phyloP scores from a whole-genome alignment of 1,139 yeast species.

The Yamadazyma membranifaciens region DNA sequence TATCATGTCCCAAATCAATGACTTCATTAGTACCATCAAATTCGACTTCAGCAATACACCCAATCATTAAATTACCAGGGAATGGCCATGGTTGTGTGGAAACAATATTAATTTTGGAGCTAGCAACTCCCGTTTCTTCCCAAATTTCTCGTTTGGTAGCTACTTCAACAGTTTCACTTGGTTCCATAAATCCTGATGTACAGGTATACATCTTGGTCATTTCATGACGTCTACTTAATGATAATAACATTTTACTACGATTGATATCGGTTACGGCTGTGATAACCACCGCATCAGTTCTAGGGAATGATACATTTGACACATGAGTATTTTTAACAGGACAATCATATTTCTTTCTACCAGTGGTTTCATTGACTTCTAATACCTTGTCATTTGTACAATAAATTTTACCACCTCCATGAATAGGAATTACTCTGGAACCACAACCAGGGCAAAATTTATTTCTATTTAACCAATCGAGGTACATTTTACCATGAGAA shows the following conservation, averaged over 20 bases:
- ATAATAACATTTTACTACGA: slow-evolving; percentile 65
- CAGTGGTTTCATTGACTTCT: slow-evolving; percentile 11
- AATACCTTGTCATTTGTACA: slow-evolving; percentile 45
- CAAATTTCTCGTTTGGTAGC: slow-evolving; percentile 88
- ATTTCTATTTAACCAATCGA: slow-evolving; percentile 81
- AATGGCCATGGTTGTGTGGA: slow-evolving; percentile 95
- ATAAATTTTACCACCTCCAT: slow-evolving; percentile 77
- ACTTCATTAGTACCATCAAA: slow-evolving; percentile 57
- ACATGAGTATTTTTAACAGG: slow-evolving; percentile 56
- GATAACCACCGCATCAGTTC: slow-evolving; percentile 87
- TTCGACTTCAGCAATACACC: slow-evolving; percentile 77
- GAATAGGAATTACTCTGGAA: slow-evolving; percentile 59
- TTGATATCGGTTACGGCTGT: slow-evolving; percentile 69
- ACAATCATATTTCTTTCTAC: slow-evolving; percentile 36
- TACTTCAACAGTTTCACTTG: slow-evolving; percentile 86
- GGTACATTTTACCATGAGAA: slow-evolving; percentile 79
- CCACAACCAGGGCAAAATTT: slow-evolving; percentile 92
- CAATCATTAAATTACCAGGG: slow-evolving; percentile 91
- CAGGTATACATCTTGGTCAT: slow-evolving; percentile 67
- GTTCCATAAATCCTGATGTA: slow-evolving; percentile 95
- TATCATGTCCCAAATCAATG: slow-evolving; percentile 76
- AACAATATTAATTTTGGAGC: slow-evolving; percentile 56
- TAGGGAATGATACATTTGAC: slow-evolving; percentile 75
- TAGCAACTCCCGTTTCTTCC: slow-evolving; percentile 90
- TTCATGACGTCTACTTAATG: slow-evolving; percentile 57